Evolutionary conservation across 169 alveolate species (phyloP).

Genomic region (Plasmodium sp.): DNA sequence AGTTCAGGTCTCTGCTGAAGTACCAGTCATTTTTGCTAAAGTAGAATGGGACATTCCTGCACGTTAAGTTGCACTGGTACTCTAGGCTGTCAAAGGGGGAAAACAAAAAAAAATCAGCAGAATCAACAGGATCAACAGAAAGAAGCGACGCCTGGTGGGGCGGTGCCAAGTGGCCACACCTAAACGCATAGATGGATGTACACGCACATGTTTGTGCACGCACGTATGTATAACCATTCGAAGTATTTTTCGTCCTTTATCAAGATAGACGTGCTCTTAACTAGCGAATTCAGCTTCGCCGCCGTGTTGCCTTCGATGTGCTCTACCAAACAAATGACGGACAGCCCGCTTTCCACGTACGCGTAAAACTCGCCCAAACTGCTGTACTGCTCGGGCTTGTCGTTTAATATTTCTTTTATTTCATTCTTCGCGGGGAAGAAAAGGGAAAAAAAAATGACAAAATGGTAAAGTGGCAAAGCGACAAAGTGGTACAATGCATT

Average conservation of each 20-base stretch:
- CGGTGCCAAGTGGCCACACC: not conserved
- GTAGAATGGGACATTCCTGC: constrained; percentile 62
- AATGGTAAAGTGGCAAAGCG: not conserved
- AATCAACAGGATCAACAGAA: not conserved
- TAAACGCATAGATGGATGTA: not conserved
- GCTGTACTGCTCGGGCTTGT: constrained; percentile 50
- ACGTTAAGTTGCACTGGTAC: constrained; percentile 52
- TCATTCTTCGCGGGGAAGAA: constrained; percentile 9
- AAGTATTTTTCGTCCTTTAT: constrained; percentile 61
- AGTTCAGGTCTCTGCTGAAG: constrained; percentile 47
- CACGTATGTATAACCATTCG: constrained; percentile 40
- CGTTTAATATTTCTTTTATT: constrained; percentile 37
- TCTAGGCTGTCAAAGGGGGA: constrained; percentile 22
- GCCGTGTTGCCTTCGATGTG: constrained; percentile 33
- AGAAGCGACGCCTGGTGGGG: not conserved
- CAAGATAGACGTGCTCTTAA: constrained; percentile 39
- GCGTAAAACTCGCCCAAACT: constrained; percentile 46
- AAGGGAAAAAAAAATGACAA: not conserved
- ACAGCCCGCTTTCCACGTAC: constrained; percentile 68
- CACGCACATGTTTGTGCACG: not conserved
- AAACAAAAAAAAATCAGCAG: not conserved
- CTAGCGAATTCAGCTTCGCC: constrained; percentile 13
- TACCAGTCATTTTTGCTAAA: constrained; percentile 72
- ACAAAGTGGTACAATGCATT: not conserved
- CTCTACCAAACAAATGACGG: constrained; percentile 36